These are phyloP conservation scores for Penicillium macrosclerotiorum DNA, from an alignment of 495 filamentous ascomycete species.

Conservation along the genomic window DNA sequence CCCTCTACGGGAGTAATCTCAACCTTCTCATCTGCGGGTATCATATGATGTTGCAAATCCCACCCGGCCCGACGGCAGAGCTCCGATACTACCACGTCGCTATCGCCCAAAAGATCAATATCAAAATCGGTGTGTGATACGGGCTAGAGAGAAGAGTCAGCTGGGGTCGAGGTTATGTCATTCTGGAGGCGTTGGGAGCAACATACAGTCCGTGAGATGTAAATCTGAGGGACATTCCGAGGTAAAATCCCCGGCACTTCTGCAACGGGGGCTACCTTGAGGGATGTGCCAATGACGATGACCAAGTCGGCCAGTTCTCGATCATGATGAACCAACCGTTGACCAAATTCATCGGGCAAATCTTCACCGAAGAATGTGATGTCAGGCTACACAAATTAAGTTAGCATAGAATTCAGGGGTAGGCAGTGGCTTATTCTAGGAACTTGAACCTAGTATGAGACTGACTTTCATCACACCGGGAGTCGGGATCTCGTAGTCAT, in stretches of 20 bases:
- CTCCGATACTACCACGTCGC: constrained; percentile 87
- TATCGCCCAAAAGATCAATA: constrained; percentile 89
- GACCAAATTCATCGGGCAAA: constrained; percentile 81
- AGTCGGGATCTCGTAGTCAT: constrained; percentile 65
- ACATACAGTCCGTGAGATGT: constrained; percentile 78
- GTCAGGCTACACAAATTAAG: constrained; percentile 58
- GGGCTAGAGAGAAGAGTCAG: constrained; percentile 44
- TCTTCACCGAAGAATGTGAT: constrained; percentile 87
- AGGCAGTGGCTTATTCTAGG: no score
- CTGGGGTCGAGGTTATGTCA: no score
- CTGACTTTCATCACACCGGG: constrained; percentile 87
- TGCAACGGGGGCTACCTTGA: constrained; percentile 92
- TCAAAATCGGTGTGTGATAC: constrained; percentile 91
- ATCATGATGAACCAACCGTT: constrained; percentile 75
- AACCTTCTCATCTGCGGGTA: constrained; percentile 63
- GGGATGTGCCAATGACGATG: constrained; percentile 92
- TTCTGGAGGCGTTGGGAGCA: neutral
- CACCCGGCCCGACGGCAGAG: constrained; percentile 82
- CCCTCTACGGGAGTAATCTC: constrained; percentile 57
- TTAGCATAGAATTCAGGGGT: neutral
- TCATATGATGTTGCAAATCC: constrained; percentile 87
- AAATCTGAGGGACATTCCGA: constrained; percentile 82
- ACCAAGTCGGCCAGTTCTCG: constrained; percentile 81
- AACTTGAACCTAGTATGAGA: no score
- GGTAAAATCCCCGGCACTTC: constrained; percentile 85